Evolutionary conservation across 139 green algal species (phyloP), one percentile per base, ranked within the genome.

Genomic region (Raphidocelis subcapitata): DNA sequence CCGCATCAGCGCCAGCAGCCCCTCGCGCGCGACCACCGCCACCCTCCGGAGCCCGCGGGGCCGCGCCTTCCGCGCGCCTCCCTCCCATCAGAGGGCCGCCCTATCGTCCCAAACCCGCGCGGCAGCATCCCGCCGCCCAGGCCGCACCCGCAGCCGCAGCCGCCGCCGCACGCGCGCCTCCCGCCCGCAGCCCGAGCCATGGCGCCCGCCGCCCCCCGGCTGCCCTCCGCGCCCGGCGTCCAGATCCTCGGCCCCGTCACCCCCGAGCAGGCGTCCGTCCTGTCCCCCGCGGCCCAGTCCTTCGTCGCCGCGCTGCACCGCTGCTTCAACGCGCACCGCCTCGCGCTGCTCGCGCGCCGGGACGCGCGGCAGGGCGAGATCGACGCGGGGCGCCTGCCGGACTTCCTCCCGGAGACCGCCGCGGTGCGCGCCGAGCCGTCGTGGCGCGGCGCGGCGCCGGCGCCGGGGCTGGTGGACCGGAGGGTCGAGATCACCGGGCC

Each of bases 401-500:
- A 89, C 61, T 97, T 96, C 77, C 81, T 92, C 51, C 79, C 81
- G 0, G 62, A 91, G 62, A 96, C 92, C 24, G 63, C 62, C n/a
- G 33, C 76, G n/a, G 74, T 95, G 20, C 74, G 85, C 16, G 46
- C 65, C 32, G 72, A 76, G 29, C 55, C 70, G 0, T 55, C 68
- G 31, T 97, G 91, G 91, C 82, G 79, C 60, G 92, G 91, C 41
- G 84, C 88, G 0, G 70, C 80, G 1, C 81, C 89, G 20, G 89
- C 91, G 2, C 74, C 84, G 0, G 92, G 90, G 36, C 72, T 97
- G 59, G 78, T 82, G 37, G 92, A 97, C 75, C 81, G 92, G 0
- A 84, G 92, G 3, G 91, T 97, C 23, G 92, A 97, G 81, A 97
- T 97, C 75, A 97, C 92, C 10, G 87, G 91, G 8, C 92, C 91